phyloP scores from a whole-genome alignment of 192 early-diverging fungal genomes.

The Podila clonocystis region DNA sequence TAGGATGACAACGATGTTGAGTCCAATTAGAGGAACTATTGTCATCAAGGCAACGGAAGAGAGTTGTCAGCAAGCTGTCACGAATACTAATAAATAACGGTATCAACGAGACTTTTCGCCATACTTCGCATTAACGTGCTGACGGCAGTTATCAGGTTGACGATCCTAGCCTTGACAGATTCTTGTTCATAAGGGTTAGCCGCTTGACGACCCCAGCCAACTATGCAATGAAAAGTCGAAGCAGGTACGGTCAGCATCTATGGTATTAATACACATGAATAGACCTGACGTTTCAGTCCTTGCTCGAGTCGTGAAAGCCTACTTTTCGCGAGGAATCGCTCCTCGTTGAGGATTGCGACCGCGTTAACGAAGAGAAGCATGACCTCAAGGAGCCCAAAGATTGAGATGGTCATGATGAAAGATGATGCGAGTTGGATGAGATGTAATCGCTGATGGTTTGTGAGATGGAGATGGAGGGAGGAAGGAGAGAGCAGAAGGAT shows the following conservation, averaged over 20 bases:
- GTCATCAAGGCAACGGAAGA: neutral
- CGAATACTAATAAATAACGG: neutral
- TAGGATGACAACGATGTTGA: slow-evolving; percentile 84
- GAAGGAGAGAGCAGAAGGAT: neutral
- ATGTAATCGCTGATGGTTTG: neutral
- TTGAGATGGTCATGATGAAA: slow-evolving; percentile 61
- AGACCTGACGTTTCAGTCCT: neutral
- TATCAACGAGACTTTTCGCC: slow-evolving; percentile 7
- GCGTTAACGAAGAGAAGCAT: slow-evolving; percentile 87
- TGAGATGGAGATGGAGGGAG: neutral
- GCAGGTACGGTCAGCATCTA: neutral
- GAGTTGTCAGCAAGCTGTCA: neutral
- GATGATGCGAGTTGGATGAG: neutral
- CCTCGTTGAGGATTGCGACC: slow-evolving; percentile 90
- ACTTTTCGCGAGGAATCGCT: slow-evolving; percentile 92
- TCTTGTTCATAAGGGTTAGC: slow-evolving; percentile 63
- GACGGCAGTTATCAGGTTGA: slow-evolving; percentile 91
- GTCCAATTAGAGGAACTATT: slow-evolving; percentile 81
- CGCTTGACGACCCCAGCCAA: slow-evolving; percentile 69
- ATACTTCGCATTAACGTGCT: slow-evolving; percentile 89
- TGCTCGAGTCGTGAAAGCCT: slow-evolving; percentile 25
- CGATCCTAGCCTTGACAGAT: slow-evolving; percentile 80
- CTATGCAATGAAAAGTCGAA: slow-evolving; percentile 35
- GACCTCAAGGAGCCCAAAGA: slow-evolving; percentile 85
- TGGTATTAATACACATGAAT: too few species aligned